Percentiles rank a stretch among this genome's conserved stretches.
These are phyloP conservation scores for Blumeria graminis DNA, from an alignment of 2,329 filamentous ascomycete species.

Conservation along the genomic window DNA sequence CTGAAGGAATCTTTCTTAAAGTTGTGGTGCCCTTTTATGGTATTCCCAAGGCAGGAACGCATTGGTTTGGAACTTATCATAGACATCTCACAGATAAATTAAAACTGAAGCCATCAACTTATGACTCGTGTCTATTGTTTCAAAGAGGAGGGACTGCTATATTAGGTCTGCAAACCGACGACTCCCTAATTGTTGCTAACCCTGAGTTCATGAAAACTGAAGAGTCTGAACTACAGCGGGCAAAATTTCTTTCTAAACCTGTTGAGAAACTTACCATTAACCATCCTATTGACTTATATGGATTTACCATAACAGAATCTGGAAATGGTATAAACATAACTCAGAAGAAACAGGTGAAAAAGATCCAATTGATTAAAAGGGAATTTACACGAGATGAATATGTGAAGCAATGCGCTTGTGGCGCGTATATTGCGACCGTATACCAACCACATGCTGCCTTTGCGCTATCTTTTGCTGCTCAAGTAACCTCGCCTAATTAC, in stretches of 20 bases:
- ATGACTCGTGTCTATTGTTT: neutral
- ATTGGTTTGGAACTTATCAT: neutral
- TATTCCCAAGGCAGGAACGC: neutral
- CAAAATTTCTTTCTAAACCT: neutral
- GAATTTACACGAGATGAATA: neutral
- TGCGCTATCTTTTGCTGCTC: constrained; percentile 1
- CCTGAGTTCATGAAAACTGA: neutral
- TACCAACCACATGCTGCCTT: constrained; percentile 4
- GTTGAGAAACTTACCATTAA: neutral
- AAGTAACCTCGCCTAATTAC: neutral
- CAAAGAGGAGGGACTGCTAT: neutral
- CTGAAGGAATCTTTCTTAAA: neutral
- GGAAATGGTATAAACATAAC: neutral
- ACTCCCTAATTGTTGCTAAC: neutral
- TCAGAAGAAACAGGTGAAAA: neutral
- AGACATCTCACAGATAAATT: neutral
- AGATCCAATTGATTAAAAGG: neutral
- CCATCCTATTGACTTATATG: neutral
- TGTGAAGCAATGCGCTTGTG: neutral
- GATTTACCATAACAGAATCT: neutral
- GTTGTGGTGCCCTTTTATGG: neutral
- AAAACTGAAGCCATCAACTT: neutral
- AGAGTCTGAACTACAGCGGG: neutral
- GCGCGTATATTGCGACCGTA: neutral
- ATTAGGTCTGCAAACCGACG: neutral